Conservation (phyloP, 768 basidiomycete genomes). For the Pleurotus pulmonarius region DNA sequence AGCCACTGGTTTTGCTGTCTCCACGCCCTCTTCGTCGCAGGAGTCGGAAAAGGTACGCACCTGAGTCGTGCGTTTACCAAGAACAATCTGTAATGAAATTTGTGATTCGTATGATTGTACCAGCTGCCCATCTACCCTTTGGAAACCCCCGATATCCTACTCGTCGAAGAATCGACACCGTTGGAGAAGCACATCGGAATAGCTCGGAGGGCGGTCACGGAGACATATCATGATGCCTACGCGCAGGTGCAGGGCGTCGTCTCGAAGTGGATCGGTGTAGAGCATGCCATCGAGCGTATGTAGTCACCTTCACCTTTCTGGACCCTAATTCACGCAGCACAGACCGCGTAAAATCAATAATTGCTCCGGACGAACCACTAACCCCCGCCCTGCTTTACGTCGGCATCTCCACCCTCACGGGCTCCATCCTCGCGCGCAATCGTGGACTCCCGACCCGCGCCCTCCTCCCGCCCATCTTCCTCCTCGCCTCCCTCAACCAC, state of each 20-base stretch:
- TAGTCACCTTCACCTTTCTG: conserved; percentile 12
- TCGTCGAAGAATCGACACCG: conserved; percentile 69
- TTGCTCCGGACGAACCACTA: conserved; percentile 76
- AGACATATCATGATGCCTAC: conserved; percentile 54
- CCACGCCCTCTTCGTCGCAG: not conserved
- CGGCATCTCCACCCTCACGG: conserved; percentile 83
- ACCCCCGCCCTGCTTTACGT: conserved; percentile 91
- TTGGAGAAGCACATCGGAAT: conserved; percentile 77
- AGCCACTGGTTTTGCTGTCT: not conserved
- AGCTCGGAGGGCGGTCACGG: conserved; percentile 57
- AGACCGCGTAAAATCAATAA: conserved; percentile 82
- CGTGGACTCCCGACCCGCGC: conserved; percentile 66
- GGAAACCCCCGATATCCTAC: conserved; percentile 55
- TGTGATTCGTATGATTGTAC: not conserved
- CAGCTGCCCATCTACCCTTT: conserved; percentile 84
- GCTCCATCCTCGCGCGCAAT: conserved; percentile 82
- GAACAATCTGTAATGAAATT: no score
- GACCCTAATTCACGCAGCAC: conserved; percentile 3
- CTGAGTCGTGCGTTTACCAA: no score
- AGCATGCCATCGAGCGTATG: conserved; percentile 83
- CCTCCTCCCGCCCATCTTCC: conserved; percentile 71
- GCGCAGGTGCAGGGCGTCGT: conserved; percentile 69
- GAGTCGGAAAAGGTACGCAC: not conserved
- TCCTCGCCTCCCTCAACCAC: conserved; percentile 66
- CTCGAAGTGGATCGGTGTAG: conserved; percentile 81